A percentile compares a stretch with the other conserved stretches of the same genome.
Conservation (phyloP, 148 eudicot species). For the Dysphania ambrosioides region DNA sequence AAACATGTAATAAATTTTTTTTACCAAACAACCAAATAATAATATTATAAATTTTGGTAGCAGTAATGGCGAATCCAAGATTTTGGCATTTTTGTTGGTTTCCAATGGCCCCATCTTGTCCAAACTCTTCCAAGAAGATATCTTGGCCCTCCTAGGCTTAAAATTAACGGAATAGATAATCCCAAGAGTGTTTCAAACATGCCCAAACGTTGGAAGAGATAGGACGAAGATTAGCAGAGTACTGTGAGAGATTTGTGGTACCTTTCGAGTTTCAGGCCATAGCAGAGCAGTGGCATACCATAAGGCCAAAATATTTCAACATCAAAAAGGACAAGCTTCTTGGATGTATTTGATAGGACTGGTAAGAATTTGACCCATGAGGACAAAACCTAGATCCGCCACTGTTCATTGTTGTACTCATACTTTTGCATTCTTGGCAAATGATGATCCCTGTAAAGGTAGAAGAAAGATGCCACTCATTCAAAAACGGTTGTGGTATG, state of each 20-base stretch:
- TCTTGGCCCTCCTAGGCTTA: conserved; percentile 54
- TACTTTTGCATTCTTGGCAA: no score
- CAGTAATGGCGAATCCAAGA: no score
- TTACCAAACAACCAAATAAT: no score
- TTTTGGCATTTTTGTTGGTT: conserved; percentile 67
- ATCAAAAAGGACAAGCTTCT: conserved; percentile 40
- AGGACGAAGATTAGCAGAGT: conserved; percentile 45
- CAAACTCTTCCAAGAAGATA: conserved; percentile 42
- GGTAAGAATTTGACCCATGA: no score
- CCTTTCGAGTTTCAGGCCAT: conserved; percentile 63
- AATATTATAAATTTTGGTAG: no score
- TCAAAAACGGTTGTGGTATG: no score
- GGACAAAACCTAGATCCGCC: no score
- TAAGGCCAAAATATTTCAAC: conserved; percentile 43
- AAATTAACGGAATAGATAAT: conserved; percentile 61
- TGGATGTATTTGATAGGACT: no score
- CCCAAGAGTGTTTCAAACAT: conserved; percentile 59
- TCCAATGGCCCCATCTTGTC: conserved; percentile 76
- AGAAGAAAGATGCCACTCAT: no score
- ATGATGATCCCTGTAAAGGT: no score
- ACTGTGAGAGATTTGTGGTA: conserved; percentile 58
- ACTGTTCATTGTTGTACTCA: no score
- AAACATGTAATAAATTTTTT: no score
- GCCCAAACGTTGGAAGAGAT: conserved; percentile 56
- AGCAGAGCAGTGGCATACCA: conserved; percentile 58